Evolutionary conservation across 2,329 filamentous ascomycete species (phyloP), one percentile per base, ranked within the genome.

Genomic region (Cladosporium colombiae): DNA sequence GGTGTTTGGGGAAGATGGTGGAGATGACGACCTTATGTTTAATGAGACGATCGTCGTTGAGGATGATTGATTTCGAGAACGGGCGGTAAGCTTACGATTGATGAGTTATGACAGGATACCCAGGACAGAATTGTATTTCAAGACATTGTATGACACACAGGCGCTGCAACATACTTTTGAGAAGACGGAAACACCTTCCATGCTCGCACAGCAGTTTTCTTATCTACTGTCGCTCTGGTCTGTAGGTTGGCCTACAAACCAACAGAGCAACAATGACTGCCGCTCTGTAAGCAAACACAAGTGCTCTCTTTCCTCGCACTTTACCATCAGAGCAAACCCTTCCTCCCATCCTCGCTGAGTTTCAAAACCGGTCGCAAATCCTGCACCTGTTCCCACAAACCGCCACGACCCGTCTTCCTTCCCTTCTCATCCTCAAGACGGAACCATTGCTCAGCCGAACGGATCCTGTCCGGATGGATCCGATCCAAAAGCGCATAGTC

Each of bases 401-500:
- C 46, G 5, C 66, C 63, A 13, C 64, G 56, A 3, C 67, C 66
- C 5, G 49, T 60, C 23, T 57, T 57, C 8, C 60, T 31, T 8
- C 67, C 59, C 50, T 46, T 33, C 25, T 35, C 35, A 35, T 52
- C 58, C 58, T 53, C 35, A 8, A 61, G 37, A 21, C 58, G 58
- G 29, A 86, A 81, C 77, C 81, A 86, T 67, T 85, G 79, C 70
- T 84, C 82, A 0, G 78, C 81, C 37, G 74, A 81, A 70, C 73
- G 79, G 64, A 84, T 81, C n/a, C 84, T 75, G 1, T 70, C 70
- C 0, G 84, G 84, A 70, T 82, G 78, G 58, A 86, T 85, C 73
- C 82, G 78, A 70, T 86, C 84, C 50, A 86, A 72, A 21, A 85
- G 67, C 16, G 69, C 74, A 69, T 84, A 85, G 69, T 86, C 80